Evolutionary conservation across 306 rosid genomes (phyloP), one percentile per base, ranked within the genome.

Genomic region (Abrus precatorius): DNA sequence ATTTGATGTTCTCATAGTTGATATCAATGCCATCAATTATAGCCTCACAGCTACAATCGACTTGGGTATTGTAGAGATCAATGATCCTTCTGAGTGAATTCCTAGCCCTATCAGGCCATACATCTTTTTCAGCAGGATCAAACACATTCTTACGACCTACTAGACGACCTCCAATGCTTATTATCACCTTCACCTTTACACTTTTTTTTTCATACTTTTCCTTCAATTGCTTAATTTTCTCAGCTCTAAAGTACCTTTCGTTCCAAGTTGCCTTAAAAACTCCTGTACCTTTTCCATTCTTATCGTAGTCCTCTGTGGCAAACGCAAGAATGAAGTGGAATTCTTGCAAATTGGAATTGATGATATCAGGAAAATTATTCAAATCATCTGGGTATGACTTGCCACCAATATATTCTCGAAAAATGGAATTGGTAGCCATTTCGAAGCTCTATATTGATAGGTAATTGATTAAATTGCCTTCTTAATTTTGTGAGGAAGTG

Each of bases 81-180:
- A 20, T 47, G 5, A 5, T 68, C 41, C 0, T 1, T 5, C 5
- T 38, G 4, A 38, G 5, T 38, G 20, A 20, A 20, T 5, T 38
- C 43, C 43, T 38, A 1, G 43, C 43, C 3, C 5, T 38, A 38
- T 38, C 4, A 4, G 3, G 5, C 20, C 20, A 20, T 20, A 20
- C 20, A 20, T 20, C 20, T 20, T 20, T 20, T 20, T 20, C 20
- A 20, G 8, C 28, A 10, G 59, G 74, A 9, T 69, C 32, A 20
- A 69, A 69, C 11, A 43, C 29, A 48, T 10, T 1, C 2, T 29
- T 1, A 11, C 1, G 0, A 2, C 29, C 57, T 20, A 20, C 20
- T 20, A 20, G 20, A 30, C 10, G 28, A 1, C 74, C 59, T 48
- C 74, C 74, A 2, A 69, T 69, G 57, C 43, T 69, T 69, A 69